Evolutionary conservation across 148 eudicot species (phyloP).

Genomic region (Rhododendron molle): DNA sequence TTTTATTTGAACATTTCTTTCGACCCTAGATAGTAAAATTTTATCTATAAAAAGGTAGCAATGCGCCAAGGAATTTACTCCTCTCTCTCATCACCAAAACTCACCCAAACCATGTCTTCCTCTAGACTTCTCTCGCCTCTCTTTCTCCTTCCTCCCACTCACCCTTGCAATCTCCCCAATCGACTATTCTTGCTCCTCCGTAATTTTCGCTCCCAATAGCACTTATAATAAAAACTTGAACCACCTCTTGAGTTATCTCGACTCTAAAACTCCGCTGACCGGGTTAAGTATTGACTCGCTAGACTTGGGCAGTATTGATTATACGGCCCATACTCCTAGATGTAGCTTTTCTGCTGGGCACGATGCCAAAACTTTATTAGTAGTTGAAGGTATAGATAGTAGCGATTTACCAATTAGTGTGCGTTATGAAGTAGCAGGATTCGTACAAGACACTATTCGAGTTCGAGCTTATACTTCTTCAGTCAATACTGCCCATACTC

Average conservation of each 20-base stretch:
- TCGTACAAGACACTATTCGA: too few relatives aligned
- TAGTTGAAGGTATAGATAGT: too few relatives aligned
- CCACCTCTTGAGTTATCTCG: constrained; percentile 14
- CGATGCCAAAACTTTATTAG: too few relatives aligned
- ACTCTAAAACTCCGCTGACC: constrained; percentile 14
- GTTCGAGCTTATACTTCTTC: too few relatives aligned
- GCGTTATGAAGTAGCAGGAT: too few relatives aligned
- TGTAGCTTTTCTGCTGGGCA: too few relatives aligned
- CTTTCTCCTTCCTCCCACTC: neutral
- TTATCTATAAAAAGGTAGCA: neutral
- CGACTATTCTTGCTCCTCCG: constrained; percentile 8
- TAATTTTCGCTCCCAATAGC: constrained; percentile 9
- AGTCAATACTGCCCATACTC: too few relatives aligned
- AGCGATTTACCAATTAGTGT: too few relatives aligned
- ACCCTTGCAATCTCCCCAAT: constrained; percentile 12
- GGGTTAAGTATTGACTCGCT: constrained; percentile 25
- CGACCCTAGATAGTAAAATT: neutral
- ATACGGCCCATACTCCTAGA: too few relatives aligned
- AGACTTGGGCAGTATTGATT: too few relatives aligned
- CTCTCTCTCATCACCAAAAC: neutral
- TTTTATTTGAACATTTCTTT: neutral
- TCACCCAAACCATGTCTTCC: neutral
- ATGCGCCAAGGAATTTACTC: neutral
- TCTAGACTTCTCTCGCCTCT: neutral
- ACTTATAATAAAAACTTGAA: constrained; percentile 19